phyloP scores from a whole-genome alignment of 305 asterid genomes.

The Fraxinus greggii region DNA sequence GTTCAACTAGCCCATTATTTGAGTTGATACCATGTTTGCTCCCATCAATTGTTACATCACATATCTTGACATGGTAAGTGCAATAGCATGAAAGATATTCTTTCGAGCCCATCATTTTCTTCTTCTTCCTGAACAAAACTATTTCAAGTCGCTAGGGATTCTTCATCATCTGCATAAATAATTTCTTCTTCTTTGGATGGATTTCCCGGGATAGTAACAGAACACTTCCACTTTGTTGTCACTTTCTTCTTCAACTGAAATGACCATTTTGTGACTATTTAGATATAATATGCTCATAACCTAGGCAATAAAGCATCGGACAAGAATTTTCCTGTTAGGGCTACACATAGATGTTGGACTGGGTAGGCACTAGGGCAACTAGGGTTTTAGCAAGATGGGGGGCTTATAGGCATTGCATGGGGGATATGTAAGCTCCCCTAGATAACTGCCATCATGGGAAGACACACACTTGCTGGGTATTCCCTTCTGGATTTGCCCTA shows the following conservation, averaged over 20 bases:
- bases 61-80: not conserved
- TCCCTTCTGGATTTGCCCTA: not conserved
- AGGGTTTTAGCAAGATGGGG: not conserved
- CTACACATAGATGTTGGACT: not conserved
- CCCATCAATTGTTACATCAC: not conserved
- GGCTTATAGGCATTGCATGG: not conserved
- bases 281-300: not conserved
- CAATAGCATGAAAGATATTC: not conserved
- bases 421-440: not conserved
- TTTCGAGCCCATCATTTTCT: not conserved
- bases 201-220: not conserved
- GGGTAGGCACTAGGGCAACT: not conserved
- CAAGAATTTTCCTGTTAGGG: not conserved
- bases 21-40: not conserved
- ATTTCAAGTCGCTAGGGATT: not conserved
- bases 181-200: not conserved
- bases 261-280: not conserved
- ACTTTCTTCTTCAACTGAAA: not conserved
- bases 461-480: not conserved
- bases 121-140: not conserved
- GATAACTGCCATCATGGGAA: not conserved
- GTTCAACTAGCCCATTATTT: not conserved
- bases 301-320: not conserved
- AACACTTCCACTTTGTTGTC: not conserved
- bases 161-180: not conserved